These are phyloP conservation scores for Hymenoscyphus infarciens DNA, from an alignment of 2,329 filamentous ascomycete genomes.

Conservation along the genomic window DNA sequence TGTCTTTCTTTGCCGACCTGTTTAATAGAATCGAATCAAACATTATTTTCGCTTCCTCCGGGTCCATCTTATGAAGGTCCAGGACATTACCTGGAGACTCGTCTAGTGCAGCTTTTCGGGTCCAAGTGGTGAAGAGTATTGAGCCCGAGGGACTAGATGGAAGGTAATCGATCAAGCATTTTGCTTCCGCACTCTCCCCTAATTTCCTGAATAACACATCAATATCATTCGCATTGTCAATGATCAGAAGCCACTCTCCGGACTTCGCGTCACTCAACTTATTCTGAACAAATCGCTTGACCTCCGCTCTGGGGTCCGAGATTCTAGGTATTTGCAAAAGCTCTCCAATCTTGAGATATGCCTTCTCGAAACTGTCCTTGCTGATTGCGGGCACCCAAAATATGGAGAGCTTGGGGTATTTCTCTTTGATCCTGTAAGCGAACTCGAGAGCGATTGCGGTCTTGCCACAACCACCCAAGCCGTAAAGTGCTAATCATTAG, in stretches of 20 bases:
- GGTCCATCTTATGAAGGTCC: neutral
- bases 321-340: conserved; percentile 2
- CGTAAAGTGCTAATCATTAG: neutral
- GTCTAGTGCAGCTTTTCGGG: neutral
- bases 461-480: conserved; percentile 7
- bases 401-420: neutral
- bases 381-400: conserved; percentile 6
- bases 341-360: neutral
- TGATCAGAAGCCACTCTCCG: conserved; percentile 3
- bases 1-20: neutral
- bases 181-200: neutral
- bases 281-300: neutral
- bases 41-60: neutral
- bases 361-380: neutral
- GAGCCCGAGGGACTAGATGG: neutral
- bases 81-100: neutral
- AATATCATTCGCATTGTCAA: conserved; percentile 8
- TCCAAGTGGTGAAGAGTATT: conserved; percentile 7
- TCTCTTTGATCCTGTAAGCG: neutral
- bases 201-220: neutral
- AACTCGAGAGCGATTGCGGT: conserved; percentile 1
- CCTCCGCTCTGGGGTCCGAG: neutral
- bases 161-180: conserved; percentile 5
- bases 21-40: neutral
- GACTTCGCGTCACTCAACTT: neutral